Evolutionary conservation across 768 basidiomycete species (phyloP).

Genomic region (Clavulina sp.): DNA sequence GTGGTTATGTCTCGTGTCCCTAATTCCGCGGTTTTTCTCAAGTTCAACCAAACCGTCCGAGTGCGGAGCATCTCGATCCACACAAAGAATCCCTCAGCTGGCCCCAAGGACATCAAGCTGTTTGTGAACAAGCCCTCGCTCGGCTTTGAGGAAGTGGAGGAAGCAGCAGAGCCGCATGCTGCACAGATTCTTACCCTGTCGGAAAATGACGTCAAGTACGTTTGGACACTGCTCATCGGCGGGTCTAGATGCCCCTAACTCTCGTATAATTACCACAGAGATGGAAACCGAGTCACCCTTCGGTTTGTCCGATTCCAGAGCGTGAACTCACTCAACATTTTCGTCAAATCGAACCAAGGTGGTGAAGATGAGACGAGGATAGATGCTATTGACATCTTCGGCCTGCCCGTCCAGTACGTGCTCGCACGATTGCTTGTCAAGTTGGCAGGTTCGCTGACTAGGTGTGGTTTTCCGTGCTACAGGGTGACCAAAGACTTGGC

Average conservation of each 20-base stretch:
- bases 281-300: conserved; percentile 33
- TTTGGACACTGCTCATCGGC: no score
- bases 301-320: conserved; percentile 53
- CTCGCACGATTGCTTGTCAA: conserved; percentile 3
- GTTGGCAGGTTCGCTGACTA: conserved; percentile 1
- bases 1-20: not conserved
- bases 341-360: conserved; percentile 50
- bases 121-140: conserved; percentile 40
- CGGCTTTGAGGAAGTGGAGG: conserved; percentile 50
- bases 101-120: conserved; percentile 44
- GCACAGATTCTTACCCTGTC: conserved; percentile 40
- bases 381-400: conserved; percentile 48
- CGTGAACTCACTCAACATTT: conserved; percentile 55
- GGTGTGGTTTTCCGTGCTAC: no score
- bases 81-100: conserved; percentile 24
- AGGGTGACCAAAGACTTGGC: conserved; percentile 7
- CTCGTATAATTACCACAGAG: no score
- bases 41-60: conserved; percentile 58
- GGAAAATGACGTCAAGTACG: conserved; percentile 31
- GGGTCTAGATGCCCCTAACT: no score
- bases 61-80: conserved; percentile 41
- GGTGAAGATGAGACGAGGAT: conserved; percentile 47
- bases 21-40: conserved; percentile 6
- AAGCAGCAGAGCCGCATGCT: conserved; percentile 29
- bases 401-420: conserved; percentile 42